Evolutionary conservation across 345 rosid species (phyloP).

Genomic region (Eucalyptus rudis): DNA sequence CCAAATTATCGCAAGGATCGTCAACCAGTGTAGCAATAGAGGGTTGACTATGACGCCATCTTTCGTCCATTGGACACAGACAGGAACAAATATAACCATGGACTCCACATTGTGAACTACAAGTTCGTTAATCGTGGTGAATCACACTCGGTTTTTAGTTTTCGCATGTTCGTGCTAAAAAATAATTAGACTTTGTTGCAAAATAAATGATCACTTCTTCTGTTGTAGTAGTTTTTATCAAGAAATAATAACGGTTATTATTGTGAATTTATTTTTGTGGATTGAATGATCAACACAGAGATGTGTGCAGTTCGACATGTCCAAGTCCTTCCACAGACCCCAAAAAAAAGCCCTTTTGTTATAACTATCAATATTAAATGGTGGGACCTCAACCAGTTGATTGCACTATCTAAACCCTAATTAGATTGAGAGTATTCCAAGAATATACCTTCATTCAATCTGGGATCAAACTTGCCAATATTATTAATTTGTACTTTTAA

Average conservation of each 20-base stretch:
- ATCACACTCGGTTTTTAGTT: fast-evolving
- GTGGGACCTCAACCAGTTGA: not conserved
- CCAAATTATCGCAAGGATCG: constrained; percentile 34
- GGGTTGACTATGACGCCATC: constrained; percentile 28
- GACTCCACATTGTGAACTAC: constrained; percentile 14
- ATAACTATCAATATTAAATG: not conserved
- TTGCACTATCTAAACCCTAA: not conserved
- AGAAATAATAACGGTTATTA: not conserved
- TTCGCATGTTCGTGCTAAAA: not conserved
- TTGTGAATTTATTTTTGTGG: not conserved
- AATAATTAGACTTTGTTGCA: not conserved
- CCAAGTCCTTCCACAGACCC: not conserved
- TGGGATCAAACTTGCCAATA: too few relatives aligned
- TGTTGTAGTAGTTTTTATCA: not conserved
- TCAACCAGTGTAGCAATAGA: constrained; percentile 49
- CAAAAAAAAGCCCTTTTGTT: too few relatives aligned
- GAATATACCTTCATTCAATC: too few relatives aligned
- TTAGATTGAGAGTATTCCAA: not conserved
- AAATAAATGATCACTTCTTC: not conserved
- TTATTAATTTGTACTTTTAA: too few relatives aligned
- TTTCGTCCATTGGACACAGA: constrained; percentile 26
- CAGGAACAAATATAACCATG: constrained; percentile 12
- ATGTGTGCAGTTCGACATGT: not conserved
- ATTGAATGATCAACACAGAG: not conserved
- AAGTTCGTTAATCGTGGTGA: constrained; percentile 12